Evolutionary conservation across 768 basidiomycete genomes (phyloP), one percentile per base, ranked within the genome.

Genomic region (Collybia mongolica): DNA sequence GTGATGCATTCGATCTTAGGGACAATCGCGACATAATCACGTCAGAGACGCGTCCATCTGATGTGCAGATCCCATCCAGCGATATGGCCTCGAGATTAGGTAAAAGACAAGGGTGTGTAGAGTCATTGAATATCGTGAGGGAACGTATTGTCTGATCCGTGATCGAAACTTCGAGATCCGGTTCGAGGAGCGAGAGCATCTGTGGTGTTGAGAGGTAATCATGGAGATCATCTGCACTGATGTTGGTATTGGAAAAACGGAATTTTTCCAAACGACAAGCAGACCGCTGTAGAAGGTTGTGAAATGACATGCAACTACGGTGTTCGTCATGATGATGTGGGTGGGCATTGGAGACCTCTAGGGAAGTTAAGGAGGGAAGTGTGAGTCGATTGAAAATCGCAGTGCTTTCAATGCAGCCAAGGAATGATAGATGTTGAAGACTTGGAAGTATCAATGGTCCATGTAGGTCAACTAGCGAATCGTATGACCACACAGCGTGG

Each of bases 1-100:
- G 24, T 3, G 24, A 7, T 3, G 24, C 7, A 26, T 26, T 26
- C 24, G 24, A 26, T 7, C 7, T 26, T 26, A 7, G 24, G 24
- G 46, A 37, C 22, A 47, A 39, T 17, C 48, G 48, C 18, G 48
- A 49, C 2, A 12, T 6, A 35, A 42, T 23, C 48, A 49, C 40
- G 12, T 28, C 24, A 15, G 48, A 49, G 18, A 49, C 7, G n/a
- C 19, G 26, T 11, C 48, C 48, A 41, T 40, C 39, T 14, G 48
- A 42, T 5, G 39, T 40, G 19, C 32, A 18, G n/a, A 24, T 14
- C 20, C 18, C 37, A 12, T 39, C n/a, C 5, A 49, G 2, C 3
- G 19, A 18, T 9, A 49, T 15, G 6, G 24, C 12, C 19, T 20
- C 29, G 14, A 49, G 39, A 4, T 49, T 17, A 4, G 48, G 38